Conservation (phyloP, 495 filamentous ascomycete species). For the Thozetella sp. region DNA sequence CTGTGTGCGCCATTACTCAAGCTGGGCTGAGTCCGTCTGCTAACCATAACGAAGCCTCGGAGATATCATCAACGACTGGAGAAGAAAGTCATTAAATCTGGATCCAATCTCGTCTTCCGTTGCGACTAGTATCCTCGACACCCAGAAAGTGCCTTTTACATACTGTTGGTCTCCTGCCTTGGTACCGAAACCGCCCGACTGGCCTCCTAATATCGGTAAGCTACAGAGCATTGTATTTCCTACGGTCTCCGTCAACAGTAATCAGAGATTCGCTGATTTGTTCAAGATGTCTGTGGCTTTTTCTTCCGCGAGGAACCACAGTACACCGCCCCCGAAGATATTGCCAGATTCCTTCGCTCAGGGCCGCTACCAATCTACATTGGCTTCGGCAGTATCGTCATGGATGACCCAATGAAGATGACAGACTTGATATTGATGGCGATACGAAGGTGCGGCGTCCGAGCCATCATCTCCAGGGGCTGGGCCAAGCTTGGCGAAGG, state of each 20-base stretch:
- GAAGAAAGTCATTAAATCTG: too few species aligned
- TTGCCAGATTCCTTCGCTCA: constrained; percentile 51
- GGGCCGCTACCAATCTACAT: constrained; percentile 65
- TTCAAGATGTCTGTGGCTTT: constrained; percentile 65
- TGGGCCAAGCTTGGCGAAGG: constrained; percentile 57
- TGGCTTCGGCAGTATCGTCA: constrained; percentile 68
- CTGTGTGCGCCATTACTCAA: too few species aligned
- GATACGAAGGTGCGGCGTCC: constrained; percentile 43
- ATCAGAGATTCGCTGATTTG: constrained; percentile 51
- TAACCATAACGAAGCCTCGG: background rate
- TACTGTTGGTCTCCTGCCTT: too few species aligned
- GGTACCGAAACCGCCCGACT: too few species aligned
- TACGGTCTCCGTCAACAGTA: constrained; percentile 62
- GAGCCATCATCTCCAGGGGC: constrained; percentile 64
- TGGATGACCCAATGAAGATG: constrained; percentile 58
- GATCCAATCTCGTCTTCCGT: too few species aligned
- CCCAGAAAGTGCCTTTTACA: too few species aligned
- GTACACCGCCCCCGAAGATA: constrained; percentile 52
- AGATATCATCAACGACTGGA: too few species aligned
- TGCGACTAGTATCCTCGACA: too few species aligned
- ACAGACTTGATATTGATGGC: constrained; percentile 58
- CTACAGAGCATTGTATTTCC: constrained; percentile 16
- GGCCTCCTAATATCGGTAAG: too few species aligned
- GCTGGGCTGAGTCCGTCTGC: background rate
- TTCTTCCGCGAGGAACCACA: constrained; percentile 55